These are phyloP conservation scores for Thinopyrum obtusiflorum DNA, from an alignment of 202 grass and related monocot species.

Conservation along the genomic window DNA sequence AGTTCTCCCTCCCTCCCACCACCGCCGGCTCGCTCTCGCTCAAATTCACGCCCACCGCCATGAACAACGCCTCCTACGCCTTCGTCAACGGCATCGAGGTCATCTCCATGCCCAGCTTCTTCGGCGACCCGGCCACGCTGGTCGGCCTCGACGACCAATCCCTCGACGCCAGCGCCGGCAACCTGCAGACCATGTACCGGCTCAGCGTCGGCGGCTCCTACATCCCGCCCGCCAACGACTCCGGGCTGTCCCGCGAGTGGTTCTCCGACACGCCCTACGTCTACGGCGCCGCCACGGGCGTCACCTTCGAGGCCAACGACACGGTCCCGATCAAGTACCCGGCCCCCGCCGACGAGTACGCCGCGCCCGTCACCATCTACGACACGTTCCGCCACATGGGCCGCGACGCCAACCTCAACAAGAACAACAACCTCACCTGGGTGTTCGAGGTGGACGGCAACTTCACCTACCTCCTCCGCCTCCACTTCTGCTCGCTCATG, in stretches of 20 bases:
- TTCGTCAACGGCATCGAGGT: slow-evolving; percentile 92
- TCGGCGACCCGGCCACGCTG: slow-evolving; percentile 26
- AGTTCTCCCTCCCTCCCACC: slow-evolving; percentile 53
- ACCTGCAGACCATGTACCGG: slow-evolving; percentile 71
- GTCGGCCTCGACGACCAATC: slow-evolving; percentile 46
- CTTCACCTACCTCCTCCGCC: slow-evolving; percentile 71
- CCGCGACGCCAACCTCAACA: slow-evolving; percentile 43
- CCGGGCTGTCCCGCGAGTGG: slow-evolving; percentile 65
- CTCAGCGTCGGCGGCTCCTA: slow-evolving; percentile 82
- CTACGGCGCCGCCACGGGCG: slow-evolving; percentile 58
- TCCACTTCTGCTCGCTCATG: slow-evolving; percentile 79
- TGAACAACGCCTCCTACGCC: slow-evolving; percentile 77
- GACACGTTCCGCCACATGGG: slow-evolving; percentile 60
- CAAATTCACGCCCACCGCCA: slow-evolving; percentile 62
- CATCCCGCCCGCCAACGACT: slow-evolving; percentile 50
- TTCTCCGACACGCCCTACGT: slow-evolving; percentile 76
- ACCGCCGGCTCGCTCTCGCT: slow-evolving; percentile 45
- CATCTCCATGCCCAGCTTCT: slow-evolving; percentile 81
- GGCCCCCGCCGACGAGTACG: slow-evolving; percentile 32
- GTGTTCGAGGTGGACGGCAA: slow-evolving; percentile 81
- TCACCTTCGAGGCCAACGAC: slow-evolving; percentile 32
- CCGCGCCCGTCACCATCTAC: slow-evolving; percentile 61
- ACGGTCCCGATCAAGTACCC: slow-evolving; percentile 33
- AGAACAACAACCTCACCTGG: slow-evolving; percentile 80
- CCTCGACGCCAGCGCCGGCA: slow-evolving; percentile 18